These are phyloP conservation scores for Globisporangium mamillatum DNA, from an alignment of 352 stramenopile genomes.

Conservation along the genomic window DNA sequence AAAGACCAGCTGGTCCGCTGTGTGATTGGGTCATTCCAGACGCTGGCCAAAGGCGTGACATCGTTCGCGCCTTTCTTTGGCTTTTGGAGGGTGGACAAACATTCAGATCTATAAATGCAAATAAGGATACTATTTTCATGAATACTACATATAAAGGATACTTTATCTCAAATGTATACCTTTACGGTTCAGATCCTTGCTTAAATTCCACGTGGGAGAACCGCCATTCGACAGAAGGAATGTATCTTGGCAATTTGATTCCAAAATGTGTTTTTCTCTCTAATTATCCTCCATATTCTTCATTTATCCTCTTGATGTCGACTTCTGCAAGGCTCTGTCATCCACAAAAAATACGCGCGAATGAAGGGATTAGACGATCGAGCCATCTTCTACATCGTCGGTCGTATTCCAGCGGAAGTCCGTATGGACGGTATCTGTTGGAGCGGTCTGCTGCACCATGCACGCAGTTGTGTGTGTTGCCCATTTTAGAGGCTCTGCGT, in stretches of 20 bases:
- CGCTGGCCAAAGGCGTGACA: neutral
- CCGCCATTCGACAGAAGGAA: no score
- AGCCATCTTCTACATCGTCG: slow-evolving; percentile 1
- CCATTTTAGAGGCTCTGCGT: neutral
- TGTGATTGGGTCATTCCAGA: neutral
- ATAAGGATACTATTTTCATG: neutral
- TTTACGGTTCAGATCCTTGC: no score
- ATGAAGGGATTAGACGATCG: neutral
- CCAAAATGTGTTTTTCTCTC: neutral
- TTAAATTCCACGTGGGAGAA: no score
- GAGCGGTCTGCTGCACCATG: neutral
- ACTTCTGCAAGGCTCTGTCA: neutral
- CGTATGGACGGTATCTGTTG: neutral
- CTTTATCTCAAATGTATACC: no score
- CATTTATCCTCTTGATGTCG: neutral
- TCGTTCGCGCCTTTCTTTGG: neutral
- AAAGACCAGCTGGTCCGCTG: neutral
- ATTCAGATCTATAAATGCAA: neutral
- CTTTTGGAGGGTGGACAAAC: neutral
- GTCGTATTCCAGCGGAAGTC: neutral
- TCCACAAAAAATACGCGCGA: slow-evolving; percentile 1
- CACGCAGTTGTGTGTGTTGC: neutral
- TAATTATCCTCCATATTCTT: neutral
- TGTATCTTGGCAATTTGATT: no score
- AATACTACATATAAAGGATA: neutral